Conservation (phyloP, 1,284 basidiomycete species). For the Abortiporus biennis region DNA sequence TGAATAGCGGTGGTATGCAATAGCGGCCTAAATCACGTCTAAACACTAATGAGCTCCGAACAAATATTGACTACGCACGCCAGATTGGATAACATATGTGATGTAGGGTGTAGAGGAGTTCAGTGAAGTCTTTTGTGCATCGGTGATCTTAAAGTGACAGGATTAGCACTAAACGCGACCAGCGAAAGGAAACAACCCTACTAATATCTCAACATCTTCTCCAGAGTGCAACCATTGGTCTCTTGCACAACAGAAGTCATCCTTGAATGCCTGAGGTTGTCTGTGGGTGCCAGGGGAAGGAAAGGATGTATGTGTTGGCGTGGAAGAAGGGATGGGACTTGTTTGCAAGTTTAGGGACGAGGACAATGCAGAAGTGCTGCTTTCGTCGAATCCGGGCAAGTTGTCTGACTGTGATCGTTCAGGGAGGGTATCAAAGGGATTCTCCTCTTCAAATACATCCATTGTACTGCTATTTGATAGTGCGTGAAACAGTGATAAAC, state of each 20-base stretch:
- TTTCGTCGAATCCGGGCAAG: slow-evolving; percentile 56
- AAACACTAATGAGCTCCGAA: slow-evolving; percentile 8
- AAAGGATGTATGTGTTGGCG: slow-evolving; percentile 36
- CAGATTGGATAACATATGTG: slow-evolving; percentile 88
- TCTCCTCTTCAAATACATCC: slow-evolving; percentile 74
- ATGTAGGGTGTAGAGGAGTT: slow-evolving; percentile 89
- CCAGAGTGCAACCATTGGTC: slow-evolving; percentile 75
- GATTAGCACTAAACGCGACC: not conserved
- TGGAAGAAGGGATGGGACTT: slow-evolving; percentile 23
- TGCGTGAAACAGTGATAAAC: too few relatives aligned
- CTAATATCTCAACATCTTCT: slow-evolving; percentile 74
- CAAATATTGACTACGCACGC: slow-evolving; percentile 47
- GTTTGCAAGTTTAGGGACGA: too few relatives aligned
- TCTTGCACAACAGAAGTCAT: slow-evolving; percentile 67
- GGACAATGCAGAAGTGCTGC: too few relatives aligned
- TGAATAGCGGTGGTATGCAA: slow-evolving; percentile 89
- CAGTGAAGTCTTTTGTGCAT: slow-evolving; percentile 92
- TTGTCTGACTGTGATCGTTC: slow-evolving; percentile 56
- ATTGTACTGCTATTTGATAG: too few relatives aligned
- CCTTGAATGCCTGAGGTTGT: slow-evolving; percentile 52
- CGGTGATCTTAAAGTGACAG: slow-evolving; percentile 73
- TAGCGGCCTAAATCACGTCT: slow-evolving; percentile 51
- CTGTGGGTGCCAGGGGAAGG: slow-evolving; percentile 50
- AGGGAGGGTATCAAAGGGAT: slow-evolving; percentile 68
- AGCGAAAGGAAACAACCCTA: slow-evolving; percentile 32